phyloP scores from a whole-genome alignment of 2,329 filamentous ascomycete genomes.

The Ophiostoma sp. region DNA sequence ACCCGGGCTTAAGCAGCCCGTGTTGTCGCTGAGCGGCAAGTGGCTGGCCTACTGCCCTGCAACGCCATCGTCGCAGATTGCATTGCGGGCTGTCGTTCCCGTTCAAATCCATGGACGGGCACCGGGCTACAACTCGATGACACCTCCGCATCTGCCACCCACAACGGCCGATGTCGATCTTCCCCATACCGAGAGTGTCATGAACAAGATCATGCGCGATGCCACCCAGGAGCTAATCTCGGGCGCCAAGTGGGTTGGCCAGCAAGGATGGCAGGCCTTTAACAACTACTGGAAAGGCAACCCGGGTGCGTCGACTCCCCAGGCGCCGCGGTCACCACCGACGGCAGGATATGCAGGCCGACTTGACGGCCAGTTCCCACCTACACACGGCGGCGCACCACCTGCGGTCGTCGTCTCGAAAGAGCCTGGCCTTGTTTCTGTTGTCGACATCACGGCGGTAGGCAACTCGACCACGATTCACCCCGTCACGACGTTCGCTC shows the following conservation, averaged over 20 bases:
- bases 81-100: conserved; percentile 66
- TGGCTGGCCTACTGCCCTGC: conserved; percentile 80
- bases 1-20: conserved; percentile 57
- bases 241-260: conserved; percentile 72
- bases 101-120: conserved; percentile 56
- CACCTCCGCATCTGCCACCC: conserved; percentile 67
- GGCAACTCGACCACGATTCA: conserved; percentile 54
- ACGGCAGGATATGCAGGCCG: conserved; percentile 37
- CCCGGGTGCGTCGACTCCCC: conserved; percentile 39
- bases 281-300: conserved; percentile 76
- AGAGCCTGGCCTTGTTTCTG: conserved; percentile 73
- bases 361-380: conserved; percentile 65
- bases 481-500: conserved; percentile 69
- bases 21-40: conserved; percentile 68
- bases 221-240: conserved; percentile 77
- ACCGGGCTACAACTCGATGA: conserved; percentile 59
- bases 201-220: conserved; percentile 76
- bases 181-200: conserved; percentile 68
- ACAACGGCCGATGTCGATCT: conserved; percentile 69
- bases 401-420: conserved; percentile 52
- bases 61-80: conserved; percentile 67
- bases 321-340: conserved; percentile 48
- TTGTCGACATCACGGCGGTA: conserved; percentile 68
- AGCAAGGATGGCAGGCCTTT: conserved; percentile 75
- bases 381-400: conserved; percentile 67